Evolutionary conservation across 2,329 filamentous ascomycete species (phyloP).

Genomic region (Sclerotinia subarctica): DNA sequence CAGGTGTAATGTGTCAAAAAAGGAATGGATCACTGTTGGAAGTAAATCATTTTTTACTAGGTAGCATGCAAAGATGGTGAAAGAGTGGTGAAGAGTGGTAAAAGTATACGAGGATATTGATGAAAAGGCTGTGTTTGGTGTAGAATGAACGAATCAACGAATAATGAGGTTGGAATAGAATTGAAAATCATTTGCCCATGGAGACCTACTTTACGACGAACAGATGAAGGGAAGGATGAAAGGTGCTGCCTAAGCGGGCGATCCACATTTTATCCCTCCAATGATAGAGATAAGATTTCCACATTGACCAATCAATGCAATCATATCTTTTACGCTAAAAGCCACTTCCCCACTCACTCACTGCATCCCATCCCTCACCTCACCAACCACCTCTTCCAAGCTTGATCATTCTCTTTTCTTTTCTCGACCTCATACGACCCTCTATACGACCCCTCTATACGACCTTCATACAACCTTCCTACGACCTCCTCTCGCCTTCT

Average conservation of each 20-base stretch:
- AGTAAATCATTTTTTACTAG: background rate
- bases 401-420: background rate
- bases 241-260: background rate
- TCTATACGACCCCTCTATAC: background rate
- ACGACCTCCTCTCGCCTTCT: too few species aligned
- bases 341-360: too few species aligned
- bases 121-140: background rate
- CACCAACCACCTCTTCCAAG: slow-evolving; percentile 17
- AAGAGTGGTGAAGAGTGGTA: background rate
- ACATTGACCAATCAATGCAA: background rate
- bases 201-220: too few species aligned
- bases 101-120: background rate
- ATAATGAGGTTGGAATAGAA: background rate
- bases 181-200: background rate
- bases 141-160: background rate
- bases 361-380: background rate
- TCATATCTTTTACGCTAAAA: background rate
- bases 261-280: background rate
- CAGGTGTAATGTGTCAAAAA: background rate
- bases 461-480: background rate
- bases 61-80: background rate
- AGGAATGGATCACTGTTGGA: background rate
- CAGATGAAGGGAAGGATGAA: too few species aligned
- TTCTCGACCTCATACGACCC: background rate
- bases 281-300: background rate